A percentile compares a stretch with the other conserved stretches of the same genome.
These are phyloP conservation scores for Claviceps digitariae DNA, from an alignment of 2,329 filamentous ascomycete genomes.

Conservation along the genomic window DNA sequence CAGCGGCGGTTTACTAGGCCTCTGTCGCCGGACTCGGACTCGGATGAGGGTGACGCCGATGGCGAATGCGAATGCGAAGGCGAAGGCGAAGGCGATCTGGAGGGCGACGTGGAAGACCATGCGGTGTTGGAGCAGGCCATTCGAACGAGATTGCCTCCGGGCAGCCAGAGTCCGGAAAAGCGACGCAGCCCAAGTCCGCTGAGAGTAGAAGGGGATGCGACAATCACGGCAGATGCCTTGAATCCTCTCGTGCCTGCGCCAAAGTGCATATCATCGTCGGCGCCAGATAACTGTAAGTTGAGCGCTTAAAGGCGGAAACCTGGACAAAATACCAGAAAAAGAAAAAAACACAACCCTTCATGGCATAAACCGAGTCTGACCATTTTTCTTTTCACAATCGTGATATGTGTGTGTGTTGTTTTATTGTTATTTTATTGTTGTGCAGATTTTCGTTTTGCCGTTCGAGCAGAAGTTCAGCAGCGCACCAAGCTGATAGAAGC, in stretches of 20 bases:
- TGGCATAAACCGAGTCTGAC: neutral
- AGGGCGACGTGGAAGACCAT: constrained; percentile 10
- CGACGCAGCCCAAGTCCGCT: constrained; percentile 32
- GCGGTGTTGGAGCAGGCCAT: constrained; percentile 37
- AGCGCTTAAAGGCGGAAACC: too few relatives aligned
- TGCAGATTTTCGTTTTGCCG: constrained; percentile 73
- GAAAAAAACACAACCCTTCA: neutral
- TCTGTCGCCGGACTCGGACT: constrained; percentile 10
- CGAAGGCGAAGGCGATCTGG: neutral
- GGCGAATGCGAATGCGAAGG: neutral
- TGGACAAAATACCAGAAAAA: too few relatives aligned
- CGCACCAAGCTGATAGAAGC: constrained; percentile 73
- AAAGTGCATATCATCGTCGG: neutral
- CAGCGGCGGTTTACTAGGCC: constrained; percentile 4
- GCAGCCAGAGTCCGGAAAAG: constrained; percentile 42
- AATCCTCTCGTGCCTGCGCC: constrained; percentile 10
- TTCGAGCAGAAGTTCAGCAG: constrained; percentile 80
- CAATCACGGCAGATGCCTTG: constrained; percentile 22
- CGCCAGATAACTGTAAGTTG: constrained; percentile 36
- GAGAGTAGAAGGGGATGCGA: constrained; percentile 22
- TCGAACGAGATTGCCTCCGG: constrained; percentile 39
- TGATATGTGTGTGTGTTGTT: too few relatives aligned
- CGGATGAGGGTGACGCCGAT: constrained; percentile 13
- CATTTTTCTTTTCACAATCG: too few relatives aligned
- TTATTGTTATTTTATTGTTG: neutral